phyloP scores from a whole-genome alignment of 805 yeast genomes.

The Starmerella apicola region DNA sequence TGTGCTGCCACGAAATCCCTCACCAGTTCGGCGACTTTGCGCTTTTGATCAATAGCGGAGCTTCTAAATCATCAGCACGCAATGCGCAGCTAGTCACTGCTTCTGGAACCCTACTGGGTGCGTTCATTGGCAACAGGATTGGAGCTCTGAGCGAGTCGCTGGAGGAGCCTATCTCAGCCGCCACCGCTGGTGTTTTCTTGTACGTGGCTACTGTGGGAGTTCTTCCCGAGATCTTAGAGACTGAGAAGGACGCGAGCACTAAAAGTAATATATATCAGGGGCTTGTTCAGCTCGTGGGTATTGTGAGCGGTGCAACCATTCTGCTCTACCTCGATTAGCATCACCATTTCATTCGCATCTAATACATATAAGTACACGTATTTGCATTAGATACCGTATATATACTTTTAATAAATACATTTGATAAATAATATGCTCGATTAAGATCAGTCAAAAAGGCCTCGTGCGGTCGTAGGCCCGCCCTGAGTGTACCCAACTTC shows the following conservation, averaged over 20 bases:
- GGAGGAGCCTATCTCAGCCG: constrained; percentile 50
- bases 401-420: too few relatives aligned
- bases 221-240: constrained; percentile 56
- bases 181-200: constrained; percentile 66
- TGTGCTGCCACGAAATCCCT: constrained; percentile 66
- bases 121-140: constrained; percentile 32
- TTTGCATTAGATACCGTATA: background rate
- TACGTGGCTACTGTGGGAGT: constrained; percentile 64
- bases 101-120: constrained; percentile 54
- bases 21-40: constrained; percentile 78
- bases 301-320: constrained; percentile 42
- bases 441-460: constrained; percentile 11
- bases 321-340: constrained; percentile 44
- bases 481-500: constrained; percentile 12
- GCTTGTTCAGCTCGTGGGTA: constrained; percentile 36
- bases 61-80: constrained; percentile 53
- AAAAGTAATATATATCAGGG: constrained; percentile 30
- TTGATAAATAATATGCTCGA: too few relatives aligned
- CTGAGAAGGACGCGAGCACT: constrained; percentile 22
- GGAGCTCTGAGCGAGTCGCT: constrained; percentile 21
- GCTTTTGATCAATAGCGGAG: constrained; percentile 54
- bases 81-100: constrained; percentile 53
- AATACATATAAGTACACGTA: too few relatives aligned
- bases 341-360: background rate
- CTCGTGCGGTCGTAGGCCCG: constrained; percentile 6